Conservation (phyloP, 805 yeast genomes). For the Vanderwaltozyma tropicalis region DNA sequence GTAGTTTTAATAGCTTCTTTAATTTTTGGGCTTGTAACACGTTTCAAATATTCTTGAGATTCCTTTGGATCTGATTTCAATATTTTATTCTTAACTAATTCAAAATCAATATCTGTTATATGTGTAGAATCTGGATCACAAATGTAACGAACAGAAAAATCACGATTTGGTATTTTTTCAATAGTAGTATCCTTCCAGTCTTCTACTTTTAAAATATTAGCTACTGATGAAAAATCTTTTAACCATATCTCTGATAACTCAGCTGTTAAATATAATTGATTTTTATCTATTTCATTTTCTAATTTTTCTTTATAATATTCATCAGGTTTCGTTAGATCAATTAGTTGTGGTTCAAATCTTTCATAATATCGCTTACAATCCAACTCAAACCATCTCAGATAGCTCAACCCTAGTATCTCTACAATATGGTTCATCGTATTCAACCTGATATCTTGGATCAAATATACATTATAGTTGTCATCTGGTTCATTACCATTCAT, state of each 20-base stretch:
- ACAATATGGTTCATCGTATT: constrained; percentile 39
- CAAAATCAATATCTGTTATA: constrained; percentile 9
- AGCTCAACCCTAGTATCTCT: constrained; percentile 40
- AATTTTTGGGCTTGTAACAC: constrained; percentile 4
- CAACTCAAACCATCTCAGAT: constrained; percentile 36
- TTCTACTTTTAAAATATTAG: constrained; percentile 33
- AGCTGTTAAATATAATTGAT: constrained; percentile 50
- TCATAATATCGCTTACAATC: constrained; percentile 22
- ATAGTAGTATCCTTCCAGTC: constrained; percentile 26
- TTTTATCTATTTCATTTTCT: constrained; percentile 17
- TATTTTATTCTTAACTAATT: constrained; percentile 3
- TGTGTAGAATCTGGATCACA: constrained; percentile 12
- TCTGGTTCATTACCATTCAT: constrained; percentile 28
- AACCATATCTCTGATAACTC: constrained; percentile 36
- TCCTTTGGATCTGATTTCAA: constrained; percentile 7
- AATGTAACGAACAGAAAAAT: constrained; percentile 10
- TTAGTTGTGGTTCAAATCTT: constrained; percentile 13
- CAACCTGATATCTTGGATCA: constrained; percentile 41
- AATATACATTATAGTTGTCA: constrained; percentile 30
- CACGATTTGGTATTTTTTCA: constrained; percentile 1
- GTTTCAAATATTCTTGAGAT: constrained; percentile 12
- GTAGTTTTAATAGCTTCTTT: neutral
- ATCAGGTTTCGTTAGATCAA: constrained; percentile 11
- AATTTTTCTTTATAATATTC: constrained; percentile 13
- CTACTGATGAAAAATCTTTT: constrained; percentile 34